Evolutionary conservation across 2,329 filamentous ascomycete species (phyloP).

Genomic region (Fusarium xylarioides): DNA sequence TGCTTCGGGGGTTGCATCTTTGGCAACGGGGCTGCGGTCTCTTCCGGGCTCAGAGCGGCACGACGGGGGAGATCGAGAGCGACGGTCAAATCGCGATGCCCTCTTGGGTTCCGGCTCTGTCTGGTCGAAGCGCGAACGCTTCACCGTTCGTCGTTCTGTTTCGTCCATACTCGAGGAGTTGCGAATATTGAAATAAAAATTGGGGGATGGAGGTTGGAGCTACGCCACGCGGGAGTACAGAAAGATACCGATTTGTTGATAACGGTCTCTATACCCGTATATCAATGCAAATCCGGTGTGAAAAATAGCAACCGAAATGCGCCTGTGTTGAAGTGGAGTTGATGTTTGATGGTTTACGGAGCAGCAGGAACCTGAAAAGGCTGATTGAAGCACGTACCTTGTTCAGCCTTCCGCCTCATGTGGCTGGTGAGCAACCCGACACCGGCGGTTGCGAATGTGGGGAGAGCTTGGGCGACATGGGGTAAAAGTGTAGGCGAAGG

Average conservation of each 20-base stretch:
- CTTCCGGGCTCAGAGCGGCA: conserved; percentile 73
- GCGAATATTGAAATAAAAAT: background rate
- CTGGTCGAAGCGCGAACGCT: conserved; percentile 95
- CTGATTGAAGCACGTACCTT: conserved; percentile 21
- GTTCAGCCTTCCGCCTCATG: conserved; percentile 26
- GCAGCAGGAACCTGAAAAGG: conserved; percentile 23
- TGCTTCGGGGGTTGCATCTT: conserved; percentile 53
- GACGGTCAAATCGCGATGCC: conserved; percentile 86
- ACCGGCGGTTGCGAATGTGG: conserved; percentile 12
- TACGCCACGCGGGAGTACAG: background rate
- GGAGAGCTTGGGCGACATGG: background rate
- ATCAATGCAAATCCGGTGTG: conserved; percentile 1
- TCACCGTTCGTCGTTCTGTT: conserved; percentile 74
- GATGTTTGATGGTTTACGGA: conserved; percentile 2
- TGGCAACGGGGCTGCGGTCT: conserved; percentile 79
- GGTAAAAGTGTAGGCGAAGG: background rate
- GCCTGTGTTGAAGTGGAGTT: conserved; percentile 33
- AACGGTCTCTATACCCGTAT: background rate
- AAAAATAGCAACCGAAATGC: conserved; percentile 29
- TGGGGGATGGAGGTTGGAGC: background rate
- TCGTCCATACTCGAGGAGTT: conserved; percentile 68
- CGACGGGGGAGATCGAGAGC: conserved; percentile 82
- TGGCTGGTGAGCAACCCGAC: conserved; percentile 21
- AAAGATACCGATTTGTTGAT: background rate
- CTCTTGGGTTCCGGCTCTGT: conserved; percentile 82